Conservation (phyloP, 768 basidiomycete species). For the Agrocybe chaxingu region DNA sequence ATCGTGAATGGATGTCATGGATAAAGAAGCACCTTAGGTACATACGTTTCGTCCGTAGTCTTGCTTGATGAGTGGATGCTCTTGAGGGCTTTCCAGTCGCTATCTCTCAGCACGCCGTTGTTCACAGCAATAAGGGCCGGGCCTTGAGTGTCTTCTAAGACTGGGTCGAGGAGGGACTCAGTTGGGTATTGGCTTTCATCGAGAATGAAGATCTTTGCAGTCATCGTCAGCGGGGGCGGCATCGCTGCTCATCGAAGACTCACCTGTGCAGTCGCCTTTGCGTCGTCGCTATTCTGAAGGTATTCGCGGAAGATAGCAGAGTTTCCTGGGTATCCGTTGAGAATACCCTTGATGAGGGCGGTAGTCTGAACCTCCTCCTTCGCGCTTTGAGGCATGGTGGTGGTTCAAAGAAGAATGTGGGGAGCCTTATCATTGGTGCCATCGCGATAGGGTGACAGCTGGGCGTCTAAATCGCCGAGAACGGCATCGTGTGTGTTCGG, state of each 20-base stretch:
- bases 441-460: no score
- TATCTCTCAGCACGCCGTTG: slow-evolving; percentile 26
- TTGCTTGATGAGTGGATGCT: slow-evolving; percentile 33
- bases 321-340: slow-evolving; percentile 35
- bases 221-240: slow-evolving; percentile 10
- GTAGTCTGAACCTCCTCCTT: slow-evolving; percentile 18
- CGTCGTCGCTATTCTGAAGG: slow-evolving; percentile 40
- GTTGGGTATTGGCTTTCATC: slow-evolving; percentile 26
- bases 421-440: background rate
- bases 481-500: no score
- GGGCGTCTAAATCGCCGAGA: no score
- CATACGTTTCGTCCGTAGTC: slow-evolving; percentile 16
- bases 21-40: background rate
- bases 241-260: slow-evolving; percentile 3
- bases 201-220: slow-evolving; percentile 23
- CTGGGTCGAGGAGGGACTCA: slow-evolving; percentile 19
- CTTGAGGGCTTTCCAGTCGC: slow-evolving; percentile 36
- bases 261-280: slow-evolving; percentile 31
- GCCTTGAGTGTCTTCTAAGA: slow-evolving; percentile 30
- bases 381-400: slow-evolving; percentile 15
- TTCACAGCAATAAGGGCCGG: slow-evolving; percentile 37
- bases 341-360: slow-evolving; percentile 24
- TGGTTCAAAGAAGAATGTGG: background rate
- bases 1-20: background rate
- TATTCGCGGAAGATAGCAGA: slow-evolving; percentile 36